phyloP scores from a whole-genome alignment of 805 yeast species.

The Jamesozyma spencerorum region DNA sequence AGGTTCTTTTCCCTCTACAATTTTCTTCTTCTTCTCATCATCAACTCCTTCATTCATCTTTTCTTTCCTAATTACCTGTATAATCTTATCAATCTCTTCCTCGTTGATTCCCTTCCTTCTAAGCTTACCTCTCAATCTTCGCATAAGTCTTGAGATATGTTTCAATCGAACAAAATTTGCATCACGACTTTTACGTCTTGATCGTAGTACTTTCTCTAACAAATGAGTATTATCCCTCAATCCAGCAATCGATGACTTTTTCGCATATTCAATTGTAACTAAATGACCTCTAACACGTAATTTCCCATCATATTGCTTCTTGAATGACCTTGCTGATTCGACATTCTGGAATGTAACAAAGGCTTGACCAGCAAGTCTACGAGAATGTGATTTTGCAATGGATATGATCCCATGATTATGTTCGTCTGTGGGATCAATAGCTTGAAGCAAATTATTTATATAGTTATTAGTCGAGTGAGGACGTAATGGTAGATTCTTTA shows the following conservation, averaged over 20 bases:
- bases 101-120: constrained; percentile 14
- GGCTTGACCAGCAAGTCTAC: constrained; percentile 11
- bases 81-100: constrained; percentile 9
- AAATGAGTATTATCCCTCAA: constrained; percentile 9
- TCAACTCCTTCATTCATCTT: constrained; percentile 8
- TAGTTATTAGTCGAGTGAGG: not conserved
- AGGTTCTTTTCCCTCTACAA: constrained; percentile 1
- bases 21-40: not conserved
- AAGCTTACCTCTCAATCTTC: constrained; percentile 21
- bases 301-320: constrained; percentile 5
- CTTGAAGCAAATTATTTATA: not conserved
- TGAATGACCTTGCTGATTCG: constrained; percentile 12
- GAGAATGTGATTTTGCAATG: constrained; percentile 13
- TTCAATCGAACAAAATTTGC: constrained; percentile 1
- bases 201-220: constrained; percentile 8
- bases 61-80: constrained; percentile 1
- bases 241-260: constrained; percentile 19
- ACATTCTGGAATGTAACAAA: constrained; percentile 20
- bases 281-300: constrained; percentile 15
- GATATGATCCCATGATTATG: constrained; percentile 9
- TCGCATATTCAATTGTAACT: constrained; percentile 15
- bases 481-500: not conserved
- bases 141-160: constrained; percentile 13
- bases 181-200: constrained; percentile 6
- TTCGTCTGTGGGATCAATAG: constrained; percentile 8